Evolutionary conservation across 768 basidiomycete species (phyloP), one percentile per base, ranked within the genome.

Genomic region (Imleria badia): DNA sequence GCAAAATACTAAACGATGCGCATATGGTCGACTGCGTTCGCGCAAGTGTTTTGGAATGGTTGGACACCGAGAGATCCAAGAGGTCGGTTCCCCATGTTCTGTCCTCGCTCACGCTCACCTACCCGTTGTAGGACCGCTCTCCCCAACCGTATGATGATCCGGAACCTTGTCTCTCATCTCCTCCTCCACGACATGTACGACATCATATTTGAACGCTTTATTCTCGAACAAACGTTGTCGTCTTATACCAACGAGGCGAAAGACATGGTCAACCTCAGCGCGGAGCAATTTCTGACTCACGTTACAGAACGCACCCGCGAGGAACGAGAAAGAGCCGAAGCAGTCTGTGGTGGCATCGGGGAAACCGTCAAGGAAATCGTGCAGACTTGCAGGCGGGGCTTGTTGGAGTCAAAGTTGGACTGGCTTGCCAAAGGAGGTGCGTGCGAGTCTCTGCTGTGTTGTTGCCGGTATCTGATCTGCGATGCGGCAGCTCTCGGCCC

Each of bases 241-340:
- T 88, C 80, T 62, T 91, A 88, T 62, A 48, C 69, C 0, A 66
- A 60, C 1, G 84, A 91, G 64, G 84, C 84, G 0, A 57, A 66
- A 14, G 58, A 61, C 35, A 68, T 72, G 26, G 67, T 76, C 1
- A 57, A 48, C 0, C 38, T 55, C 14, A 60, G 75, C 15, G 79
- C 88, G 0, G 73, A 75, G 48, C 70, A 66, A 2, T 91, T 89
- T 66, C 78, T 91, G 63, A 63, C 60, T 10, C 76, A 81, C 46
- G 74, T 78, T 13, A 67, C 75, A 22, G 31, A 56, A 29, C 76
- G 81, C 26, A 77, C 81, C 14, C 55, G 75, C 3, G 82, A 87
- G 62, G 91, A 94, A 58, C 71, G 72, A 20, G 74, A 78, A 14
- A 79, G 87, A 33, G 77, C 77, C 0, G 73, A 75, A 55, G 78